Evolutionary conservation across 2,329 filamentous ascomycete species (phyloP).

Genomic region (Mariannaea sp.): DNA sequence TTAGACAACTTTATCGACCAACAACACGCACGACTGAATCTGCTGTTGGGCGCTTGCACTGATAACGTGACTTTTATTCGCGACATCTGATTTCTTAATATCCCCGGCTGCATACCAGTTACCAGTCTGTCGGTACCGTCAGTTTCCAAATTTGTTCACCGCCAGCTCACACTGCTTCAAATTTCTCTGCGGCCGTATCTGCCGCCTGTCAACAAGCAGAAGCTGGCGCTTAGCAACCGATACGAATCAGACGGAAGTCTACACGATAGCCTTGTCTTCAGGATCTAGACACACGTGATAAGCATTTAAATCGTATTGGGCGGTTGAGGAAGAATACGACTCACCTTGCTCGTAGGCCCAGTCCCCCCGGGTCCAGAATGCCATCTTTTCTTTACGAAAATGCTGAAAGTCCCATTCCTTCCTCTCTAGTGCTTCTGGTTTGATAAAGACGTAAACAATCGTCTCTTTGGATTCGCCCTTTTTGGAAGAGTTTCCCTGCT

Average conservation of each 20-base stretch:
- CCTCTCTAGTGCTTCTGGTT: conserved; percentile 62
- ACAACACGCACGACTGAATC: not conserved
- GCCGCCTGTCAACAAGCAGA: conserved; percentile 8
- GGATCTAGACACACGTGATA: conserved; percentile 28
- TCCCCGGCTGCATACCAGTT: not conserved
- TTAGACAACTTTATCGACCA: conserved; percentile 6
- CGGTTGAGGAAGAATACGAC: not conserved
- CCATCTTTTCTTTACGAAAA: conserved; percentile 76
- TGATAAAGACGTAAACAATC: conserved; percentile 68
- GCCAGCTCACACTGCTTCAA: conserved; percentile 14
- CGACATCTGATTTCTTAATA: not conserved
- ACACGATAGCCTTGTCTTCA: conserved; percentile 25
- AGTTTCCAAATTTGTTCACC: conserved; percentile 21
- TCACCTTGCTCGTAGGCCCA: conserved; percentile 50
- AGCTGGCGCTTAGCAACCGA: conserved; percentile 27
- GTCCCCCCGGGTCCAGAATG: conserved; percentile 57
- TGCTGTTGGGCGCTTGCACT: conserved; percentile 2
- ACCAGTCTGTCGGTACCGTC: conserved; percentile 16
- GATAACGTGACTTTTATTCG: not conserved
- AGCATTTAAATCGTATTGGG: conserved; percentile 1
- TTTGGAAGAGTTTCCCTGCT: conserved; percentile 44
- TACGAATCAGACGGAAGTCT: conserved; percentile 9
- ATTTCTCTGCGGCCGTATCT: conserved; percentile 17
- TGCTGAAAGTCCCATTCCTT: conserved; percentile 87
- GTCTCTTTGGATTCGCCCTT: conserved; percentile 56